Conservation (phyloP, 1,284 basidiomycete genomes). For the Leccinum huronense region DNA sequence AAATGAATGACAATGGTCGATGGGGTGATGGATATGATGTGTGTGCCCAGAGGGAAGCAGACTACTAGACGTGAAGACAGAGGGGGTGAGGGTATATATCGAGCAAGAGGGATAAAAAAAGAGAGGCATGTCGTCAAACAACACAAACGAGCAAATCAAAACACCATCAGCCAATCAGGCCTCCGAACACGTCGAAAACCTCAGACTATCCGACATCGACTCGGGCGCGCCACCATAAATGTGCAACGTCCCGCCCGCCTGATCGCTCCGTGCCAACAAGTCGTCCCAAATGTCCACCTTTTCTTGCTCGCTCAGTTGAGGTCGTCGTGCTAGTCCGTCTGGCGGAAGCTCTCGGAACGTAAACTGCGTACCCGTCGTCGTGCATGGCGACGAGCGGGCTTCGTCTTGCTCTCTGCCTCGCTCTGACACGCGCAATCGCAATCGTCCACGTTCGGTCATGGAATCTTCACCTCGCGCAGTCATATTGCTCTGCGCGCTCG, state of each 20-base stretch:
- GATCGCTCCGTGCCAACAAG: slow-evolving; percentile 58
- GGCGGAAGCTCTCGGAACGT: slow-evolving; percentile 50
- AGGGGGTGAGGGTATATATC: neutral
- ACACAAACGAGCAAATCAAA: neutral
- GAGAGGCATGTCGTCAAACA: neutral
- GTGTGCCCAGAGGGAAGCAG: neutral
- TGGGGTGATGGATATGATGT: neutral
- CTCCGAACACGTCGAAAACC: slow-evolving; percentile 37
- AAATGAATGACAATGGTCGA: neutral
- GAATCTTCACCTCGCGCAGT: slow-evolving; percentile 22
- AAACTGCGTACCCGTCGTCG: slow-evolving; percentile 32
- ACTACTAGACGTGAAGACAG: neutral
- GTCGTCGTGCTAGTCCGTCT: slow-evolving; percentile 29
- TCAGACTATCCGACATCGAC: slow-evolving; percentile 46
- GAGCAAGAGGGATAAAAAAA: neutral
- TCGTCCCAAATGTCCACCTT: slow-evolving; percentile 71
- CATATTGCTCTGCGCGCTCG: slow-evolving; percentile 35
- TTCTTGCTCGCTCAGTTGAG: slow-evolving; percentile 57
- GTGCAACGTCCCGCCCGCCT: slow-evolving; percentile 69
- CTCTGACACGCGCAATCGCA: neutral
- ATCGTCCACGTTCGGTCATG: neutral
- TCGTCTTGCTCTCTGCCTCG: neutral
- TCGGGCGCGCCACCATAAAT: slow-evolving; percentile 38
- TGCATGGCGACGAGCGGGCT: neutral
- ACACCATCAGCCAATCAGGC: slow-evolving; percentile 2